These are phyloP conservation scores for Medicago ruthenica DNA, from an alignment of 306 rosid genomes.

Conservation along the genomic window DNA sequence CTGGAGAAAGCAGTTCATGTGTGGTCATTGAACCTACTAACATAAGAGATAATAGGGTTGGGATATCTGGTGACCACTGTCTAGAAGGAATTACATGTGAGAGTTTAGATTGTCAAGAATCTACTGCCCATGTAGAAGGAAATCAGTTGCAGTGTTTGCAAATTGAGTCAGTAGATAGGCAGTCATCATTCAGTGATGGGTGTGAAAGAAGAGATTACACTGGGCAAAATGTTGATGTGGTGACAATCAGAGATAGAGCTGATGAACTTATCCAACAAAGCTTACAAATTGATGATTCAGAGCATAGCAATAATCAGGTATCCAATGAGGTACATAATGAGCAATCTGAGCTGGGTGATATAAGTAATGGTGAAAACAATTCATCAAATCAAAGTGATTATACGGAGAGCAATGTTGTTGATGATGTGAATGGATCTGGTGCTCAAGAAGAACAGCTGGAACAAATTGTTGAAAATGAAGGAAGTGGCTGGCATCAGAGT, in stretches of 20 bases:
- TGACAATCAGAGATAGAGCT: conserved; percentile 41
- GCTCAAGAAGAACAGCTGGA: conserved; percentile 57
- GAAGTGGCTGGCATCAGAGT: conserved; percentile 53
- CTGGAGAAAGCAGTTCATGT: conserved; percentile 52
- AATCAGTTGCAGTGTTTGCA: conserved; percentile 50
- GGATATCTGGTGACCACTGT: conserved; percentile 46
- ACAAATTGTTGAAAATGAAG: conserved; percentile 53
- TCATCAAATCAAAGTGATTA: conserved; percentile 34
- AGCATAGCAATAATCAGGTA: conserved; percentile 47
- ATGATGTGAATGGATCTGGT: conserved; percentile 50
- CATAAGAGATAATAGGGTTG: conserved; percentile 42
- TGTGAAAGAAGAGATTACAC: conserved; percentile 46
- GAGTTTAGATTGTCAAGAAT: conserved; percentile 48
- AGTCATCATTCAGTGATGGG: conserved; percentile 36
- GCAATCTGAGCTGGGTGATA: conserved; percentile 52
- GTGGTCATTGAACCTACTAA: conserved; percentile 46
- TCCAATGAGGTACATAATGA: conserved; percentile 45
- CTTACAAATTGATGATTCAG: conserved; percentile 47
- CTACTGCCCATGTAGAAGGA: conserved; percentile 49
- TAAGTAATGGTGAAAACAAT: conserved; percentile 37
- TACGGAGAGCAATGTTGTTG: conserved; percentile 43
- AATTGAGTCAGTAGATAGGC: conserved; percentile 47
- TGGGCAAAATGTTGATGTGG: conserved; percentile 47
- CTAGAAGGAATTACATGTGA: conserved; percentile 47
- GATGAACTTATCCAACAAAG: conserved; percentile 43